These are phyloP conservation scores for Caryocar brasiliense DNA, from an alignment of 441 rosid genomes.

Conservation along the genomic window DNA sequence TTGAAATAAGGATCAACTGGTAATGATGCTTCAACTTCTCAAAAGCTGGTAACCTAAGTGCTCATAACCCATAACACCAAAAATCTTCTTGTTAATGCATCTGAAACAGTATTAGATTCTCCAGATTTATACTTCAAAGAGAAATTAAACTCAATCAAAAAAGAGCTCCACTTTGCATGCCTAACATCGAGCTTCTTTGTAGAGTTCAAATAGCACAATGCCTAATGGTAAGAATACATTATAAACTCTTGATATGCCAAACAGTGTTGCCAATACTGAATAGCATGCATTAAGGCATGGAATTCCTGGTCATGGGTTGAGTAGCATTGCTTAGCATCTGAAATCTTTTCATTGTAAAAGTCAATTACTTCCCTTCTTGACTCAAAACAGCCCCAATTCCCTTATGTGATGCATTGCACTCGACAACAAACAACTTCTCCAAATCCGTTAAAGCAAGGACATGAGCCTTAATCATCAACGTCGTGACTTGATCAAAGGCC, in stretches of 20 bases:
- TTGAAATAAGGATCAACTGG: background rate
- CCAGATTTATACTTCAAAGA: background rate
- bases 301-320: slow-evolving; percentile 1
- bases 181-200: background rate
- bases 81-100: background rate
- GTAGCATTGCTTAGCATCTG: background rate
- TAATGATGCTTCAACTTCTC: slow-evolving; percentile 3
- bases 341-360: background rate
- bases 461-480: background rate
- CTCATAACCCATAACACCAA: background rate
- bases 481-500: background rate
- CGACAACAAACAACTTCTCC: background rate
- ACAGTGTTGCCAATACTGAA: background rate
- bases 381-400: background rate
- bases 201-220: background rate
- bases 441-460: background rate
- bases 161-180: background rate
- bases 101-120: background rate
- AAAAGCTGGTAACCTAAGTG: background rate
- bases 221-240: background rate
- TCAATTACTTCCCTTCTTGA: background rate
- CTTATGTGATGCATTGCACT: background rate
- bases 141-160: background rate
- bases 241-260: background rate
- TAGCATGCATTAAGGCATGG: background rate